phyloP scores from a whole-genome alignment of 495 filamentous ascomycete species.

The Hypoxylon rickii region DNA sequence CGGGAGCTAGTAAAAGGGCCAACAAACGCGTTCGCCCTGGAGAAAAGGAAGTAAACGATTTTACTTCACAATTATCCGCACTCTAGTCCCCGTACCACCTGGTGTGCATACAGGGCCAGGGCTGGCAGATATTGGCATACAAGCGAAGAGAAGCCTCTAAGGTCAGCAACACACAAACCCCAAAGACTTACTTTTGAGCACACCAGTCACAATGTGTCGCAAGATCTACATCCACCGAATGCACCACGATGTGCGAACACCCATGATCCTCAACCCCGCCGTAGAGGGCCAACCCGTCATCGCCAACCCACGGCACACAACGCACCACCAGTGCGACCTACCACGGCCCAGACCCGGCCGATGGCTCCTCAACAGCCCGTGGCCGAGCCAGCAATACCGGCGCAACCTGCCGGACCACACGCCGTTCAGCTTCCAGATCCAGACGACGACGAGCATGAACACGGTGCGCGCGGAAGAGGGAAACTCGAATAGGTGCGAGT shows the following conservation, averaged over 20 bases:
- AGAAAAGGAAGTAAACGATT: too few relatives aligned
- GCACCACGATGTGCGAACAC: slow-evolving; percentile 36
- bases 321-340: slow-evolving; percentile 31
- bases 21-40: too few relatives aligned
- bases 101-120: too few relatives aligned
- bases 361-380: neutral
- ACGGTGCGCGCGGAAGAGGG: neutral
- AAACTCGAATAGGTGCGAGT: slow-evolving; percentile 4
- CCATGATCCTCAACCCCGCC: slow-evolving; percentile 20
- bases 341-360: neutral
- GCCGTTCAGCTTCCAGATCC: neutral
- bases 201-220: slow-evolving; percentile 22
- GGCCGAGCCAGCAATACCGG: neutral
- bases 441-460: neutral
- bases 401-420: neutral
- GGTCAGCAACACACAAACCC: too few relatives aligned
- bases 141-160: too few relatives aligned
- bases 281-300: neutral
- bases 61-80: too few relatives aligned
- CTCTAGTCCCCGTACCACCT: too few relatives aligned
- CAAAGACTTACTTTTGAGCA: neutral
- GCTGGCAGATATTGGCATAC: too few relatives aligned
- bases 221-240: slow-evolving; percentile 25
- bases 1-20: too few relatives aligned
- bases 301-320: slow-evolving; percentile 27